Evolutionary conservation across 139 green algal genomes (phyloP), one percentile per base, ranked within the genome.

Genomic region (Tetraselmis chui): DNA sequence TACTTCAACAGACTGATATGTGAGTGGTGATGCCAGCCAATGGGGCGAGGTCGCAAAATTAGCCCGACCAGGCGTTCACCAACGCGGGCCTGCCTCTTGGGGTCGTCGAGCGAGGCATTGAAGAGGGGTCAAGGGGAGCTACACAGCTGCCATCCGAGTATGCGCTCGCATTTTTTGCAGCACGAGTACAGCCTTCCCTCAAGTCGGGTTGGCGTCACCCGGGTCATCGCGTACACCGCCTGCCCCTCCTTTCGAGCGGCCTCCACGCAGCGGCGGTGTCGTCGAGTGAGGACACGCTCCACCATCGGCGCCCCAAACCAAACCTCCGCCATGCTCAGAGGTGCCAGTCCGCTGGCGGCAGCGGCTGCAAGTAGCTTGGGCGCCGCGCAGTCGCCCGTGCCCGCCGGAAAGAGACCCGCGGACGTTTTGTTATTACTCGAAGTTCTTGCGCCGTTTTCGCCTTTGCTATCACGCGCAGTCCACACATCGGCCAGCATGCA

Each of bases 301-400:
- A 67, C 45, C 45, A 67, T 67, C 0, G 85, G 76, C 0, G 67
- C 82, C 26, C 87, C 87, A 30, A 79, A 91, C 84, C 85, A 91
- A 1, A 88, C 84, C 77, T 91, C 87, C 28, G 81, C 82, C 59
- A 91, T 27, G 30, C 58, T 74, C 18, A 85, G 28, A 18, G 87
- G 87, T 28, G 0, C 30, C 25, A 88, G 67, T 0, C 85, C 87
- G 2, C 31, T 28, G 1, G 22, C 23, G 29, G 79, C 75, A 2
- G 85, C 85, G 18, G 82, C 84, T 59, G 82, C 79, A 31, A 91
- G 79, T 80, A 91, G 85, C 80, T 91, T 91, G 59, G 88, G 85
- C 2, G 84, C 85, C 58, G 83, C 88, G 82, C 88, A 91, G 81
- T 89, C 88, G 0, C 88, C 88, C 0, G 81, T 85, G 77, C 88